Conservation (phyloP, 1,139 yeast species). For the Magnusiomyces tetraspermus region DNA sequence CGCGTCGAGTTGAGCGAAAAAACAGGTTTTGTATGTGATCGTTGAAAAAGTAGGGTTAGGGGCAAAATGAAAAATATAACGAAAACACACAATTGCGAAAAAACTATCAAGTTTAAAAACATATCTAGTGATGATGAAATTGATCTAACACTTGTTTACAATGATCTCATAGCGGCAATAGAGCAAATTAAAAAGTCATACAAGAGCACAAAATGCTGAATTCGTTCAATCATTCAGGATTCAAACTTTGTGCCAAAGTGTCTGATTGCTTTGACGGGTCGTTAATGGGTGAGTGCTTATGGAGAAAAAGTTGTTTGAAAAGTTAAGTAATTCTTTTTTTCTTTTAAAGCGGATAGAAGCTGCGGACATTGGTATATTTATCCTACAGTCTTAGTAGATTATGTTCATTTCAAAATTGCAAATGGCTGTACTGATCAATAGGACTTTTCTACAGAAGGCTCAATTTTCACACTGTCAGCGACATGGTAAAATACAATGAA, state of each 20-base stretch:
- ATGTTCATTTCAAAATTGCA: slow-evolving; percentile 77
- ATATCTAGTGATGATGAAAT: not conserved
- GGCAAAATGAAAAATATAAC: too few species aligned
- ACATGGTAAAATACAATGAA: slow-evolving; percentile 36
- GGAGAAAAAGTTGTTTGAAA: not conserved
- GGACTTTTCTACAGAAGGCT: slow-evolving; percentile 66
- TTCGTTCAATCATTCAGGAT: slow-evolving; percentile 63
- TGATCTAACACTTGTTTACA: not conserved
- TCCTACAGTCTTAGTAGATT: slow-evolving; percentile 34
- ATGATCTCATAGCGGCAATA: slow-evolving; percentile 4
- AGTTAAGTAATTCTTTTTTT: slow-evolving; percentile 32
- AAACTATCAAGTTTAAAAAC: not conserved
- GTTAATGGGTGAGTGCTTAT: slow-evolving; percentile 28
- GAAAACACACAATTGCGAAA: too few species aligned
- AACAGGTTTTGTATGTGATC: too few species aligned
- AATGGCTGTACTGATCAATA: slow-evolving; percentile 82
- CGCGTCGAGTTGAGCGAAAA: too few species aligned
- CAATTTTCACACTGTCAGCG: slow-evolving; percentile 57
- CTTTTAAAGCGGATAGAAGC: slow-evolving; percentile 58
- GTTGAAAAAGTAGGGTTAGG: too few species aligned
- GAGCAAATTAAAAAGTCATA: slow-evolving; percentile 42
- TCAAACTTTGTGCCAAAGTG: slow-evolving; percentile 37
- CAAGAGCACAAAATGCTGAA: slow-evolving; percentile 48
- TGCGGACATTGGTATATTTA: slow-evolving; percentile 83
- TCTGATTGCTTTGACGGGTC: slow-evolving; percentile 30